These are phyloP conservation scores for Thielaviopsis musarum DNA, from an alignment of 2,329 filamentous ascomycete genomes.

Conservation along the genomic window DNA sequence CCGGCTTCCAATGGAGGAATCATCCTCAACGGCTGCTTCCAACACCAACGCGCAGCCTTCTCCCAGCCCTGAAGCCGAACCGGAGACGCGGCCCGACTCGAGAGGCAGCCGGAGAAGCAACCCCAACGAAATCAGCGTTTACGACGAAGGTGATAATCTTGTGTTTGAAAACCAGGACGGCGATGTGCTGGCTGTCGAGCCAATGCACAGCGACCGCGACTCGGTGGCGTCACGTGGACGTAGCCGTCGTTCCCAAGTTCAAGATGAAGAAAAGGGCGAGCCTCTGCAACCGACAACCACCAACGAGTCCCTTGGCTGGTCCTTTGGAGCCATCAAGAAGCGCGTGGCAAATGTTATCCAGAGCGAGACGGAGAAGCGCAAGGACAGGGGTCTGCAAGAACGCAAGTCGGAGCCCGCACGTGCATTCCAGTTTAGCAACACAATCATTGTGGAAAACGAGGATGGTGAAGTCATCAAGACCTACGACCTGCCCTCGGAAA, in stretches of 20 bases:
- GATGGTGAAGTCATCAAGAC: constrained; percentile 76
- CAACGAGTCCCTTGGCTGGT: constrained; percentile 17
- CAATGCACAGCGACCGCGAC: constrained; percentile 23
- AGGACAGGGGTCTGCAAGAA: constrained; percentile 37
- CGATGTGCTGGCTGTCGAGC: constrained; percentile 58
- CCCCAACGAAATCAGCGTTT: constrained; percentile 42
- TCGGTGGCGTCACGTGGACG: neutral
- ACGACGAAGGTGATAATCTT: constrained; percentile 62
- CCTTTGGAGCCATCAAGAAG: constrained; percentile 28
- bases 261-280: constrained; percentile 14
- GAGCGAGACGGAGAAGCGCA: constrained; percentile 45
- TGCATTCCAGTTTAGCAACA: constrained; percentile 75
- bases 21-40: constrained; percentile 3
- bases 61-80: constrained; percentile 2
- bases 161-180: constrained; percentile 76
- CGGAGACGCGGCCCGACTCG: constrained; percentile 15
- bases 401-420: constrained; percentile 54
- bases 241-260: constrained; percentile 11
- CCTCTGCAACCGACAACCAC: constrained; percentile 2
- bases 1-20: neutral
- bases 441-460: constrained; percentile 75
- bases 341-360: constrained; percentile 35
- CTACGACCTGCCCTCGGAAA: constrained; percentile 52
- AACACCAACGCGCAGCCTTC: neutral
- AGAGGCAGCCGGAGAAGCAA: constrained; percentile 10